phyloP scores from a whole-genome alignment of 345 rosid genomes.

The Eutrema japonicum region DNA sequence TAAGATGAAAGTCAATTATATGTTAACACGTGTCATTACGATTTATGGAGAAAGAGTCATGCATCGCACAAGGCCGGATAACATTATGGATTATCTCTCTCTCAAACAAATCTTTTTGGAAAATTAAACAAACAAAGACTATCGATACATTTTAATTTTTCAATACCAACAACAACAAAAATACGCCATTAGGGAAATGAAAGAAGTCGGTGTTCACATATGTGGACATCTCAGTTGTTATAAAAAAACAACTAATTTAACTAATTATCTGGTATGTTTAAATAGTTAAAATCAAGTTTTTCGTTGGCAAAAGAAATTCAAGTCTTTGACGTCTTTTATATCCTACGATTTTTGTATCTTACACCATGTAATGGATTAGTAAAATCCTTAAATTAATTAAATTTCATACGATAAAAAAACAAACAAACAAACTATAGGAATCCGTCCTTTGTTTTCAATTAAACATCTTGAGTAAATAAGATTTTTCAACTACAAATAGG shows the following conservation, averaged over 20 bases:
- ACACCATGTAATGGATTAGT: too few relatives aligned
- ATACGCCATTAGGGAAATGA: background rate
- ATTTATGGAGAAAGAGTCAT: slow-evolving; percentile 33
- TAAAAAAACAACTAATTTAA: background rate
- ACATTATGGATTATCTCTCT: slow-evolving; percentile 27
- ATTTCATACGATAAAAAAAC: too few relatives aligned
- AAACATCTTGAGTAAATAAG: too few relatives aligned
- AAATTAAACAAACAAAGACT: slow-evolving; percentile 1
- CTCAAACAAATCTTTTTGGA: background rate
- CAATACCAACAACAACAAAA: too few relatives aligned
- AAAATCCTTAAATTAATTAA: too few relatives aligned
- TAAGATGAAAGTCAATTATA: slow-evolving; percentile 24
- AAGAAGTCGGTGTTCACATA: background rate
- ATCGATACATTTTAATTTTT: background rate
- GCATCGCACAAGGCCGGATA: slow-evolving; percentile 39
- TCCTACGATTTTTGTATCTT: too few relatives aligned
- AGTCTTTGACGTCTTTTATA: too few relatives aligned
- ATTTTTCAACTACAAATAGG: background rate
- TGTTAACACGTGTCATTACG: slow-evolving; percentile 2
- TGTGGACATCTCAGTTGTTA: background rate
- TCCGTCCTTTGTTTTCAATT: too few relatives aligned
- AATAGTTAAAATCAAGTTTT: background rate
- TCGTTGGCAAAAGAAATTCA: background rate
- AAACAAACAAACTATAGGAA: too few relatives aligned
- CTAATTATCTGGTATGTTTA: background rate